Conservation (phyloP, 202 grass and related monocot species). For the Carex arenaria region DNA sequence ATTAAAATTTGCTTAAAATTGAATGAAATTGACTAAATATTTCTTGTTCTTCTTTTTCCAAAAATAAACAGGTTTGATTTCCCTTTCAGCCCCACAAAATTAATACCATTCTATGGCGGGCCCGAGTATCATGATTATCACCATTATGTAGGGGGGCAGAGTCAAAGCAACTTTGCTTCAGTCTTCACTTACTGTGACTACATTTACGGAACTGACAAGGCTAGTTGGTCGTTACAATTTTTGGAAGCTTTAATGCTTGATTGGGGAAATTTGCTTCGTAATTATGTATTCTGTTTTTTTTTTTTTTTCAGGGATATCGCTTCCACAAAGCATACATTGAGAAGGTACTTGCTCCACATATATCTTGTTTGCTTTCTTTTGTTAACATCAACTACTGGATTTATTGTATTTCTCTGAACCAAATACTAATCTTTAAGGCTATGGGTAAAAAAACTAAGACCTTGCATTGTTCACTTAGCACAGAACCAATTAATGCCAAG, state of each 20-base stretch:
- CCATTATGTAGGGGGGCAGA: slow-evolving; percentile 79
- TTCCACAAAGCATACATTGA: slow-evolving; percentile 63
- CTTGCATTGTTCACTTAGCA: neutral
- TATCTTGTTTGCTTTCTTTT: neutral
- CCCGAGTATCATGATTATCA: slow-evolving; percentile 94
- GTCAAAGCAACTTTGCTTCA: slow-evolving; percentile 92
- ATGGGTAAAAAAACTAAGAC: neutral
- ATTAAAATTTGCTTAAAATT: neutral
- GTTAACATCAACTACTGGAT: neutral
- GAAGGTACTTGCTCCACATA: slow-evolving; percentile 40
- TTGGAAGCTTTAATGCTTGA: neutral
- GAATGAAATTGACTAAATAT: neutral
- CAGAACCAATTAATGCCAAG: neutral
- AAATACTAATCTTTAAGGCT: neutral
- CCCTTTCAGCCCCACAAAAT: slow-evolving; percentile 76
- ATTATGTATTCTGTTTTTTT: neutral
- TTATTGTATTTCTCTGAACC: neutral
- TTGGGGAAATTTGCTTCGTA: neutral
- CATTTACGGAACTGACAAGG: slow-evolving; percentile 77
- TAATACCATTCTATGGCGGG: slow-evolving; percentile 88
- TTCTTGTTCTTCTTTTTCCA: neutral
- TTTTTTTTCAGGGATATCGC: slow-evolving; percentile 61
- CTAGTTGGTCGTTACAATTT: slow-evolving; percentile 25
- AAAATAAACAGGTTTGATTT: slow-evolving; percentile 69
- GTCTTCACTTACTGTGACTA: slow-evolving; percentile 95